Evolutionary conservation across 2,329 filamentous ascomycete genomes (phyloP).

Genomic region (Coniochaeta prunicola): DNA sequence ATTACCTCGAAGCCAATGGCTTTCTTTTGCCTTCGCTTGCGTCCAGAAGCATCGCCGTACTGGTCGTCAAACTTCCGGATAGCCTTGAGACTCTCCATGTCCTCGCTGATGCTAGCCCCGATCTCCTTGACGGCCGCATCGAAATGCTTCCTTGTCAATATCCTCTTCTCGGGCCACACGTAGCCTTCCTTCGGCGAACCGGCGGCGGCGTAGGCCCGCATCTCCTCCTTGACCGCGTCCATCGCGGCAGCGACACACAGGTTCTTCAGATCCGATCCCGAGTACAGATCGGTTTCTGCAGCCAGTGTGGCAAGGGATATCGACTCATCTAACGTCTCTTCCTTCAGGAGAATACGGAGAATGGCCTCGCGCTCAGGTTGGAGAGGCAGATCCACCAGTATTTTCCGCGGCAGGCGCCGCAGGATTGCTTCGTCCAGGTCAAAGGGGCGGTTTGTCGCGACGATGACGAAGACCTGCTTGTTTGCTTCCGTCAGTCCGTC

Average conservation of each 20-base stretch:
- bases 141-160: slow-evolving; percentile 66
- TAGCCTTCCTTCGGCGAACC: slow-evolving; percentile 9
- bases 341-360: slow-evolving; percentile 62
- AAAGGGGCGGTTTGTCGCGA: slow-evolving; percentile 91
- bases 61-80: slow-evolving; percentile 95
- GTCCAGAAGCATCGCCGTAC: slow-evolving; percentile 72
- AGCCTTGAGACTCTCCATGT: slow-evolving; percentile 78
- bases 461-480: slow-evolving; percentile 86
- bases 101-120: slow-evolving; percentile 84
- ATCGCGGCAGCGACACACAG: slow-evolving; percentile 73
- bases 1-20: slow-evolving; percentile 53
- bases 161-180: slow-evolving; percentile 47
- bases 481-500: slow-evolving; percentile 71
- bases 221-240: slow-evolving; percentile 71
- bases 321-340: slow-evolving; percentile 53
- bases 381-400: slow-evolving; percentile 67
- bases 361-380: slow-evolving; percentile 53
- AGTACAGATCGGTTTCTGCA: slow-evolving; percentile 66
- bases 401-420: slow-evolving; percentile 63
- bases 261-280: slow-evolving; percentile 78
- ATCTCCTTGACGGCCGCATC: slow-evolving; percentile 82
- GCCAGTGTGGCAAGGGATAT: slow-evolving; percentile 60
- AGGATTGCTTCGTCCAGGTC: slow-evolving; percentile 87
- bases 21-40: slow-evolving; percentile 43
- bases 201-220: slow-evolving; percentile 23